Conservation (phyloP, 2,329 filamentous ascomycete species). For the Botrytis sinoallii region DNA sequence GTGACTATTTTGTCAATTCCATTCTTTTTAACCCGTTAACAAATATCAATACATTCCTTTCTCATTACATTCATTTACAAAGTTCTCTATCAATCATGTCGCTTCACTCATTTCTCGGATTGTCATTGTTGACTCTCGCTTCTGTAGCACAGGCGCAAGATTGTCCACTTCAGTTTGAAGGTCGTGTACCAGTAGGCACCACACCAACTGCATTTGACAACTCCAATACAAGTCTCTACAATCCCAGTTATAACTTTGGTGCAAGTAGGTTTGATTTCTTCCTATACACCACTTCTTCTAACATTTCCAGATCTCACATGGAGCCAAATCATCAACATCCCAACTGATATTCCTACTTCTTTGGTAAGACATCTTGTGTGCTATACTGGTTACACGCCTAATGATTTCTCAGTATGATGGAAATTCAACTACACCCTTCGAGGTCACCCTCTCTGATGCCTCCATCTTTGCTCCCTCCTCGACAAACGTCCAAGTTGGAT, state of each 20-base stretch:
- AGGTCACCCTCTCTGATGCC: slow-evolving; percentile 42
- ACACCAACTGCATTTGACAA: slow-evolving; percentile 43
- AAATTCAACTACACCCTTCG: slow-evolving; percentile 12
- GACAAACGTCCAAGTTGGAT: slow-evolving; percentile 53
- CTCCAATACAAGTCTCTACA: slow-evolving; percentile 45
- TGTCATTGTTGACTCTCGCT: slow-evolving; percentile 23
- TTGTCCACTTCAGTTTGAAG: slow-evolving; percentile 46
- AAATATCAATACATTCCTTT: background rate
- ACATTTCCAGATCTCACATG: slow-evolving; percentile 45
- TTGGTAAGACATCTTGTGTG: slow-evolving; percentile 35
- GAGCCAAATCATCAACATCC: slow-evolving; percentile 50
- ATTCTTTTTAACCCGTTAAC: slow-evolving; percentile 2
- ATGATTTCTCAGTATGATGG: slow-evolving; percentile 25
- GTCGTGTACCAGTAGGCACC: slow-evolving; percentile 43
- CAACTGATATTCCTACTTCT: slow-evolving; percentile 40
- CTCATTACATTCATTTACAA: slow-evolving; percentile 1
- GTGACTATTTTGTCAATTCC: background rate
- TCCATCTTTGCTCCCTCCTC: slow-evolving; percentile 56
- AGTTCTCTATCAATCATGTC: slow-evolving; percentile 17
- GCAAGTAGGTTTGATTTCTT: slow-evolving; percentile 36
- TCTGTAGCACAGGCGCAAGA: slow-evolving; percentile 34
- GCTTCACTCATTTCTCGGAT: slow-evolving; percentile 12
- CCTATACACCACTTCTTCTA: background rate
- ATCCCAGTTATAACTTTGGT: slow-evolving; percentile 52
- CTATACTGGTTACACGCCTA: slow-evolving; percentile 7